Percentiles rank a stretch among this genome's conserved stretches.
Evolutionary conservation across 257 asterid genomes (phyloP).

Genomic region (Paulownia fortunei): DNA sequence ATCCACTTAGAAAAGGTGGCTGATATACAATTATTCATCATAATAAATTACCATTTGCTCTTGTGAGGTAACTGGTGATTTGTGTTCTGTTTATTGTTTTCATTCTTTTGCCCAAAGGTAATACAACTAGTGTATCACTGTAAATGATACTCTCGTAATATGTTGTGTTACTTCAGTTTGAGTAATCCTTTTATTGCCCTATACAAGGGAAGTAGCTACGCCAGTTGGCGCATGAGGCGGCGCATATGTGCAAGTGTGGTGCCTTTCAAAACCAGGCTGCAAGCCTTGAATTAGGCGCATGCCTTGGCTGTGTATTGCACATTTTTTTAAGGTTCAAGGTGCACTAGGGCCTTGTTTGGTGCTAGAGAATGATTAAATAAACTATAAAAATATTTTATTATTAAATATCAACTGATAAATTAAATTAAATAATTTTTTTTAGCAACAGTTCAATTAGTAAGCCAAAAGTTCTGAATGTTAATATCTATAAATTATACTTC

Average conservation of each 20-base stretch:
- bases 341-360: no score
- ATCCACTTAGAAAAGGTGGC: background rate
- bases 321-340: no score
- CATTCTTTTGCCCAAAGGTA: background rate
- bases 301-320: no score
- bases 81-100: background rate
- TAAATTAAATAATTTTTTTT: no score
- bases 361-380: no score
- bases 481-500: no score
- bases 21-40: background rate
- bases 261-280: background rate
- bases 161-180: background rate
- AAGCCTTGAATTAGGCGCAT: no score
- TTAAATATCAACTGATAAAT: background rate
- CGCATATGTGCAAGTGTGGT: no score
- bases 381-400: no score
- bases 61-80: background rate
- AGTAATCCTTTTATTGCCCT: background rate
- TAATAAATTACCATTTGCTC: background rate
- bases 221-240: no score
- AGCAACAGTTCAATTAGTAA: no score
- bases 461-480: no score
- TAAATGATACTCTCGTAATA: background rate
- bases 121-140: background rate
- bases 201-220: background rate